phyloP scores from a whole-genome alignment of 345 rosid species.

The Passiflora organensis region DNA sequence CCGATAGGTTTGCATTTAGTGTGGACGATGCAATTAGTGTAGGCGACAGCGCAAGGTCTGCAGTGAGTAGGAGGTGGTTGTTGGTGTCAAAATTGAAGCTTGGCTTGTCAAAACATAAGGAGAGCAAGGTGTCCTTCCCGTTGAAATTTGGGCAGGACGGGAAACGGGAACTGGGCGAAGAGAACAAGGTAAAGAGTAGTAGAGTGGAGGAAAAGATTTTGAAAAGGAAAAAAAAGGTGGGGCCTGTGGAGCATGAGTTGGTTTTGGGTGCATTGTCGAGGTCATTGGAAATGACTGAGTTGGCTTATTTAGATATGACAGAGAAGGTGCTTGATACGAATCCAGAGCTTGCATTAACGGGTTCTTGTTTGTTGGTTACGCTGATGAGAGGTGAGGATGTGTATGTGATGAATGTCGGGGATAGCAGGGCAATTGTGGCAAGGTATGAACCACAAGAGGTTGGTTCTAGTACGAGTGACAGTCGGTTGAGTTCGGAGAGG shows the following conservation, averaged over 20 bases:
- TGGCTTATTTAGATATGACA: constrained; percentile 84
- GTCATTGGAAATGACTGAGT: constrained; percentile 73
- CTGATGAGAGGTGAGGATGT: constrained; percentile 97
- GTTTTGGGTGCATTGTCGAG: constrained; percentile 82
- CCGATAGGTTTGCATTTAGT: constrained; percentile 86
- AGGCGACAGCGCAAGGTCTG: constrained; percentile 49
- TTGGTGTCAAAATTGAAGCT: constrained; percentile 77
- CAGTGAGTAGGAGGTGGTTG: constrained; percentile 75
- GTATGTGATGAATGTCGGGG: constrained; percentile 96
- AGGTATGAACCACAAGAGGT: constrained; percentile 49
- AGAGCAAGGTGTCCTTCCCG: constrained; percentile 64
- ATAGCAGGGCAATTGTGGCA: constrained; percentile 94
- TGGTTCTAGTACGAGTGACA: constrained; percentile 32
- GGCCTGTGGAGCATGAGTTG: constrained; percentile 66
- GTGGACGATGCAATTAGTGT: constrained; percentile 76
- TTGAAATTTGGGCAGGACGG: constrained; percentile 77
- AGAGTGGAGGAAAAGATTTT: constrained; percentile 52
- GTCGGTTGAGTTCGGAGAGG: constrained; percentile 38
- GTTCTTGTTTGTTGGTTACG: constrained; percentile 85
- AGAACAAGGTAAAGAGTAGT: constrained; percentile 41
- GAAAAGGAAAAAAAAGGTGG: constrained; percentile 64
- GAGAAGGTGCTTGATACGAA: constrained; percentile 81
- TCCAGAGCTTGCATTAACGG: constrained; percentile 97
- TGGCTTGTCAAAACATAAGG: constrained; percentile 67
- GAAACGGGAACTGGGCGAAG: constrained; percentile 48